Conservation (phyloP, 1,139 yeast genomes). For the Yamadazyma diospyri region DNA sequence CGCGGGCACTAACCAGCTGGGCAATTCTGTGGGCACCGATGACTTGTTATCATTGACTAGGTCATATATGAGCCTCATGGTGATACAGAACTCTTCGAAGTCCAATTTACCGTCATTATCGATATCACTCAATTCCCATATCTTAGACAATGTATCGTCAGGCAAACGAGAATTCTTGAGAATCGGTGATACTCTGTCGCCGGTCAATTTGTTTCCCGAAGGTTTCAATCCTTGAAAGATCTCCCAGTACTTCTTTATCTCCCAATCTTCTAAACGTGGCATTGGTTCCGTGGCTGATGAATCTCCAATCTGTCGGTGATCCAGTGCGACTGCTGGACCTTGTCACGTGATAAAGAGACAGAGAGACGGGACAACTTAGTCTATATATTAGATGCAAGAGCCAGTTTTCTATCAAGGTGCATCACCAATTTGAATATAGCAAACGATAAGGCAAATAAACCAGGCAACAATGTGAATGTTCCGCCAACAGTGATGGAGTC, state of each 20-base stretch:
- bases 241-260: constrained; percentile 95
- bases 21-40: constrained; percentile 67
- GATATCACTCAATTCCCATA: constrained; percentile 93
- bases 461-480: constrained; percentile 56
- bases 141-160: constrained; percentile 68
- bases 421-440: constrained; percentile 5
- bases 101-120: constrained; percentile 90
- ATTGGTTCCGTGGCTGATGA: constrained; percentile 20
- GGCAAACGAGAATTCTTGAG: constrained; percentile 83
- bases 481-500: constrained; percentile 55
- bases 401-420: constrained; percentile 1
- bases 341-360: too few relatives aligned
- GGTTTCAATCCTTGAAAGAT: constrained; percentile 90
- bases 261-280: constrained; percentile 87
- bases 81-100: constrained; percentile 95
- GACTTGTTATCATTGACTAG: constrained; percentile 71
- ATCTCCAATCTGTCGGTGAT: neutral
- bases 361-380: too few relatives aligned
- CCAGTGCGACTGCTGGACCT: constrained; percentile 1
- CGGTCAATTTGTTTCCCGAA: constrained; percentile 68
- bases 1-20: constrained; percentile 90
- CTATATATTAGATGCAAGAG: too few relatives aligned
- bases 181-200: constrained; percentile 82
- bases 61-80: constrained; percentile 93
- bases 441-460: constrained; percentile 9